Evolutionary conservation across 331 rosid genomes (phyloP), one percentile per base, ranked within the genome.

Genomic region (Acacia concinna): DNA sequence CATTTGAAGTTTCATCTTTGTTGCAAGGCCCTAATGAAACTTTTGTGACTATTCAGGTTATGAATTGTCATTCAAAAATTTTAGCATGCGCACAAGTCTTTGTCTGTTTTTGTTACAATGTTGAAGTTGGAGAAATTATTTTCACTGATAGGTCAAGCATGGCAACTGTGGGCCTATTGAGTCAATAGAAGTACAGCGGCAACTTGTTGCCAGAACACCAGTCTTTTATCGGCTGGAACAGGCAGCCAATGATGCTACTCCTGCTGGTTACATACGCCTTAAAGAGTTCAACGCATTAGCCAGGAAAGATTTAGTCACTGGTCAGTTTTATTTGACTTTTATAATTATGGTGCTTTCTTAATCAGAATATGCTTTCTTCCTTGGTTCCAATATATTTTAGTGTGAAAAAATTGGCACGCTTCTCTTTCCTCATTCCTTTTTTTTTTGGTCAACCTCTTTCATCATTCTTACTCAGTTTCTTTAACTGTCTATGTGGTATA

Each of bases 221-320:
- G 97, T 95, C 81, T 87, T 84, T 86, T 95, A 95, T 81, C 86
- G 91, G 79, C 79, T 95, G 88, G 99, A 93, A 81, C 89, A 91
- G 84, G 77, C 81, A 49, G 96, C 88, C 38, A 76, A 78, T 86
- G 90, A 85, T 54, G 80, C 86, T 81, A 27, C 91, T 59, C 87
- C 89, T 74, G 90, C 91, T 73, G 99, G 99, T 62, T 95, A 95
- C 83, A 72, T 90, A 68, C 97, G 93, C 57, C 90, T 95, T 46
- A 95, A 93, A 86, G 99, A 95, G 93, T 93, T 95, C 86, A 95
- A 95, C 87, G 97, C 97, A 56, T 87, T 95, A 90, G 99, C 99
- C 59, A 89, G 87, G 89, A 95, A 95, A 81, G 97, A 95, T 88
- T 84, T 91, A 82, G 89, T 81, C 62, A 91, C 63, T n/a, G 99